A percentile compares a stretch with the other conserved stretches of the same genome.
These are phyloP conservation scores for Globisporangium polare DNA, from an alignment of 352 stramenopile species.

Conservation along the genomic window DNA sequence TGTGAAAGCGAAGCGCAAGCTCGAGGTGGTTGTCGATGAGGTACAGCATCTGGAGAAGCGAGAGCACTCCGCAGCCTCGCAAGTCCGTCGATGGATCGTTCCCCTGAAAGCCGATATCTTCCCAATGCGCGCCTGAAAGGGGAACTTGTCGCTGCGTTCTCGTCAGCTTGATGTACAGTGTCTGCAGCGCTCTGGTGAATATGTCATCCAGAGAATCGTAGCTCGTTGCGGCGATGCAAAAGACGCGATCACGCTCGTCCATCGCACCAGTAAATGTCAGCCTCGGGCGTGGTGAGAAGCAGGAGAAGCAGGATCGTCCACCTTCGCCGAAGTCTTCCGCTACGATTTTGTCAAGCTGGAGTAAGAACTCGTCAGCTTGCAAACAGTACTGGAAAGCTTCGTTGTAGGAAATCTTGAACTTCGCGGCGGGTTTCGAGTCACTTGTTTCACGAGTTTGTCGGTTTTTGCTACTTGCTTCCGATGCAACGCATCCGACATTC, in stretches of 20 bases:
- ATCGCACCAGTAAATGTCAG: constrained; percentile 49
- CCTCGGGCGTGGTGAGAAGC: constrained; percentile 41
- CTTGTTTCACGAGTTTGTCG: neutral
- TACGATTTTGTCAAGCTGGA: constrained; percentile 50
- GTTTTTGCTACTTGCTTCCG: neutral
- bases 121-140: constrained; percentile 76
- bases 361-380: constrained; percentile 31
- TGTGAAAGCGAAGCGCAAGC: constrained; percentile 42
- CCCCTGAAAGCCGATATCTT: constrained; percentile 88
- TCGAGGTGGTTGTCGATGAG: constrained; percentile 64
- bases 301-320: constrained; percentile 51
- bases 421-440: neutral
- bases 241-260: constrained; percentile 70
- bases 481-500: neutral
- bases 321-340: constrained; percentile 35
- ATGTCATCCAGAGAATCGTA: constrained; percentile 46
- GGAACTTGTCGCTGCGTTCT: constrained; percentile 29
- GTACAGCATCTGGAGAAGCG: constrained; percentile 81
- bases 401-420: constrained; percentile 36
- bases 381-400: constrained; percentile 43
- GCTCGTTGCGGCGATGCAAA: constrained; percentile 56
- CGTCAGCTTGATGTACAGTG: constrained; percentile 52
- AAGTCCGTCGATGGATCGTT: constrained; percentile 86
- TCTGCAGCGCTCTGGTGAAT: constrained; percentile 56
- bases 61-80: constrained; percentile 78